Evolutionary conservation across 1,284 basidiomycete species (phyloP), one percentile per base, ranked within the genome.

Genomic region (Chondrostereum purpureum): DNA sequence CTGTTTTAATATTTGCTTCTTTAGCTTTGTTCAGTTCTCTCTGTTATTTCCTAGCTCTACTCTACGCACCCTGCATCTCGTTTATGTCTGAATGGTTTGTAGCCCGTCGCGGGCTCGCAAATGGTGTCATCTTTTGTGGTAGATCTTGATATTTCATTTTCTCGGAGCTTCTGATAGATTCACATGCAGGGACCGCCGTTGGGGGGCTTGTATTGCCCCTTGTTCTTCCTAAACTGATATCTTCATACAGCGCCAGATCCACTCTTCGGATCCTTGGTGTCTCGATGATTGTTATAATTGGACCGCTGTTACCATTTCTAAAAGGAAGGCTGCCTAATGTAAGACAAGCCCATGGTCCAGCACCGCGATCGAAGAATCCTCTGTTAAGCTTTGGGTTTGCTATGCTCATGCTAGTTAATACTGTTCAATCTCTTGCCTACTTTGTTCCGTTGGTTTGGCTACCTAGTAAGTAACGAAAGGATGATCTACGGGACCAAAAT

Each of bases 41-140:
- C 27, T 13, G n/a, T 14, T 19, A 14, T 12, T 17, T 38, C 27
- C 19, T 39, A 67, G 66, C 63, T 4, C 43, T 71, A 16, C 45
- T 69, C 1, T 69, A 66, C 49, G 53, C 58, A 6, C 62, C 66
- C 1, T 59, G 56, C 22, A 57, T 71, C 13, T 62, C 58, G 13
- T 68, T 61, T 49, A 53, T 73, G 46, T 60, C 64, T 0, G 69
- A 72, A 44, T 73, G 70, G 71, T 73, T 73, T 47, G 58, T 68
- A 17, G 49, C 49, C 3, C 58, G 62, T 0, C 53, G 68, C 14
- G 70, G 70, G 0, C 54, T 69, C 10, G 71, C 70, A 2, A 67
- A 64, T 43, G 69, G 70, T 0, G 56, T 68, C 31, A 61, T 72
- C 21, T 67, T 66, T 39, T 67, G 69, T 4, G 70, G 68, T 60